Conservation (phyloP, 2,329 filamentous ascomycete species). For the Aspergillus aculeatus region DNA sequence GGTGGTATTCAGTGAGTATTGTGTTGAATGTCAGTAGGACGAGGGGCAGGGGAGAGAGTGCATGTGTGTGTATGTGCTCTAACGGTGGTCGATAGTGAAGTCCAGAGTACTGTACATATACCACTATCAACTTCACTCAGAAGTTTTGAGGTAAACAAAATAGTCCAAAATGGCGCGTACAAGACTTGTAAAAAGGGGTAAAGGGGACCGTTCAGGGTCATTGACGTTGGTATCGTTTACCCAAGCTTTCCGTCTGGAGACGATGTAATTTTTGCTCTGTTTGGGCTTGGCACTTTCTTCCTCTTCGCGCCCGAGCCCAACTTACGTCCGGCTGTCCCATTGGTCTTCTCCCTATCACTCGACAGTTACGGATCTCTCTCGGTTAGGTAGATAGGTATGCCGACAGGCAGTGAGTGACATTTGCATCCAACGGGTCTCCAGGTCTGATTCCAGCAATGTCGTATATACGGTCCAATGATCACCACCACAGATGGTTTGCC, state of each 20-base stretch:
- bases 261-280: not conserved
- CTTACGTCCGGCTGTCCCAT: not conserved
- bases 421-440: not conserved
- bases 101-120: not conserved
- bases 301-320: slow-evolving; percentile 9
- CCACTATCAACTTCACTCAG: not conserved
- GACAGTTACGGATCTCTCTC: not conserved
- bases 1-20: not conserved
- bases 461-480: not conserved
- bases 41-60: not conserved
- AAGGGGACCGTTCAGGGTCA: not conserved
- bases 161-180: not conserved
- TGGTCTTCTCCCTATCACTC: not conserved
- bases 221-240: not conserved
- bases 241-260: not conserved
- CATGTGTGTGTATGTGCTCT: not conserved
- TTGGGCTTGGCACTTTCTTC: not conserved
- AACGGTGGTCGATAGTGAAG: not conserved
- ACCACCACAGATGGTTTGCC: not conserved
- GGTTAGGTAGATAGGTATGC: not conserved
- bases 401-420: not conserved
- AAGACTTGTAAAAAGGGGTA: not conserved
- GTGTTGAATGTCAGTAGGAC: not conserved
- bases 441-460: not conserved
- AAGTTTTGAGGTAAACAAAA: not conserved